Percentiles rank a stretch among this genome's conserved stretches.
These are phyloP conservation scores for Raddia distichophylla DNA, from an alignment of 176 grass and related monocot species.

Conservation along the genomic window DNA sequence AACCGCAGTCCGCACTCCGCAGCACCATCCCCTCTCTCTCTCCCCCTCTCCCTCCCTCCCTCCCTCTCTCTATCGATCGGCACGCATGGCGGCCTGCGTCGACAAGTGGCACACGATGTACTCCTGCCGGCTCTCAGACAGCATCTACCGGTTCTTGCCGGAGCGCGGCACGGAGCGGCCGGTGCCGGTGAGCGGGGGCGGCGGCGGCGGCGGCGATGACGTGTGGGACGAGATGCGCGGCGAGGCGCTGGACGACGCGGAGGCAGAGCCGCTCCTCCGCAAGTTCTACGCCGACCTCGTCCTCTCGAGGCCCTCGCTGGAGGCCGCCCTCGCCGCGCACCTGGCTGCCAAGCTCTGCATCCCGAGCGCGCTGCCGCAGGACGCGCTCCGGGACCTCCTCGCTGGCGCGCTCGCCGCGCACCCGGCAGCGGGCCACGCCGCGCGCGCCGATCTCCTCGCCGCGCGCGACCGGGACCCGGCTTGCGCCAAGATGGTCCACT, in stretches of 20 bases:
- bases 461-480: slow-evolving; percentile 80
- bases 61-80: not conserved
- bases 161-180: not conserved
- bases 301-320: slow-evolving; percentile 58
- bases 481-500: slow-evolving; percentile 89
- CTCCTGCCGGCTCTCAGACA: slow-evolving; percentile 26
- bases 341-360: slow-evolving; percentile 73
- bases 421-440: slow-evolving; percentile 41
- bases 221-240: slow-evolving; percentile 61
- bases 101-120: slow-evolving; percentile 55
- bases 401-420: slow-evolving; percentile 36
- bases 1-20: slow-evolving; percentile 1
- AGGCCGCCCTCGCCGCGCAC: slow-evolving; percentile 71
- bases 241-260: slow-evolving; percentile 66
- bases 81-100: slow-evolving; percentile 74
- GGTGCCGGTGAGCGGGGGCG: not conserved
- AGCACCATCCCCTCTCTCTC: not conserved
- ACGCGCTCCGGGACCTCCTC: slow-evolving; percentile 59
- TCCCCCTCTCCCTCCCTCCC: too few species aligned
- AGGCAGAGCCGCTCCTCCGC: slow-evolving; percentile 61
- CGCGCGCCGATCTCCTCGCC: slow-evolving; percentile 69
- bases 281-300: slow-evolving; percentile 69
- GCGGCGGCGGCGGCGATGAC: slow-evolving; percentile 37
- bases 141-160: slow-evolving; percentile 20
- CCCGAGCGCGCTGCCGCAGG: slow-evolving; percentile 49